Evolutionary conservation across 331 rosid genomes (phyloP), one percentile per base, ranked within the genome.

Genomic region (Prunus yedoensis): DNA sequence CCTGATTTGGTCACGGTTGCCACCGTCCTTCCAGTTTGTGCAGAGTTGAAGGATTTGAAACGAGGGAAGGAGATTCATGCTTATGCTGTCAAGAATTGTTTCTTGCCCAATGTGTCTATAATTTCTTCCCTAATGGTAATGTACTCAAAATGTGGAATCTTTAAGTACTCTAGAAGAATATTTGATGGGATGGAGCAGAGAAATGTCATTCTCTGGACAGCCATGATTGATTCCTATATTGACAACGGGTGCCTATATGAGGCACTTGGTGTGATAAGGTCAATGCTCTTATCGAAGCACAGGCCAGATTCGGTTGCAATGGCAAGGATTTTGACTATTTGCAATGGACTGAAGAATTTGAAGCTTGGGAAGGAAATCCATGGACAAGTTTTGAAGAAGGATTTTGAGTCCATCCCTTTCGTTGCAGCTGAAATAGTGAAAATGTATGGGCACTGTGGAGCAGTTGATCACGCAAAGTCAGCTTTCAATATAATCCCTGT

Each of bases 31-130:
- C 94, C 96, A 15, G 80, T 93, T 71, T 93, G 97, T 84, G 86
- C 93, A 41, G 84, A 90, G 77, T 85, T 93, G 85, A 86, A 78
- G 79, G 94, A 88, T 83, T 74, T 85, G 68, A 74, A 69, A 35
- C 78, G 75, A 25, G 97, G 96, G 83, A 93, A 85, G 84, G 90
- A 93, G 87, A 66, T 93, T 77, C 97, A 90, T 77, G 94, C 93
- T 15, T 90, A 88, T 53, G 87, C 90, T 80, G 79, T 92, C 86
- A 92, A 87, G 74, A 84, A 83, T 68, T 85, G 84, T 71, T 93
- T 89, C 87, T 81, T 88, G 67, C 96, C 94, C 38, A 90, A 88
- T 71, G 87, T 87, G 14, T 87, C 94, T 23, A 67, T 90, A 77
- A 77, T 77, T 57, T 89, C 92, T 49, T 87, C 96, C 6, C 72